These are phyloP conservation scores for Fusarium sp. DNA, from an alignment of 2,329 filamentous ascomycete genomes.

Conservation along the genomic window DNA sequence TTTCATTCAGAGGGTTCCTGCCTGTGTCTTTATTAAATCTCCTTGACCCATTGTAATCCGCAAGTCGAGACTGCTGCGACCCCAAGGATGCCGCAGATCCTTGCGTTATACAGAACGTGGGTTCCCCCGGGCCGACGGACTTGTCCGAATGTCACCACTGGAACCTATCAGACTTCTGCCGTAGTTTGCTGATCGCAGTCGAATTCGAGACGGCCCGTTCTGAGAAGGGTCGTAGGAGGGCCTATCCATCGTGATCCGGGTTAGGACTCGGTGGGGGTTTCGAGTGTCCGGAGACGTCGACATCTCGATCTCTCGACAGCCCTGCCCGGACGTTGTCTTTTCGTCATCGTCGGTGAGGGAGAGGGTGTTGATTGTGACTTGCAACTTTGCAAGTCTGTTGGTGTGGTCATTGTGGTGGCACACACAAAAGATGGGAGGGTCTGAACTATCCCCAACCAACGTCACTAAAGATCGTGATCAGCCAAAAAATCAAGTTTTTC, in stretches of 20 bases:
- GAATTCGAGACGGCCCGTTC: not conserved
- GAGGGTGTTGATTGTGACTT: not conserved
- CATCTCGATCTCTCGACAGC: not conserved
- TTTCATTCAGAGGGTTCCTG: not conserved
- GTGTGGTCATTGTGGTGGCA: not conserved
- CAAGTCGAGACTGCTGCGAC: not conserved
- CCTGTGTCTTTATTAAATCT: not conserved
- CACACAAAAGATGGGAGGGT: not conserved
- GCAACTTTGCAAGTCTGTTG: not conserved
- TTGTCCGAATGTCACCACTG: not conserved
- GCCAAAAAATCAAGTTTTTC: slow-evolving; percentile 19
- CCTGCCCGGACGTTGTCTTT: not conserved
- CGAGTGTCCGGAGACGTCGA: not conserved
- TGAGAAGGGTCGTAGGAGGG: not conserved
- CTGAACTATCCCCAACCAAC: not conserved
- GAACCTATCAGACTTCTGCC: not conserved
- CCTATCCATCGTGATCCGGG: not conserved
- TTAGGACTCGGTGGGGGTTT: not conserved
- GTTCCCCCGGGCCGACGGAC: not conserved
- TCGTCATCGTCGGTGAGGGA: not conserved
- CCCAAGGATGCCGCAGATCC: not conserved
- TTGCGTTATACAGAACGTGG: not conserved
- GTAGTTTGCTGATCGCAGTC: not conserved
- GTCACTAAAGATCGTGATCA: not conserved
- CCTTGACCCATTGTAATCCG: not conserved